A percentile compares a stretch with the other conserved stretches of the same genome.
Conservation (phyloP, 768 basidiomycete species). For the Termitomyces sp. region DNA sequence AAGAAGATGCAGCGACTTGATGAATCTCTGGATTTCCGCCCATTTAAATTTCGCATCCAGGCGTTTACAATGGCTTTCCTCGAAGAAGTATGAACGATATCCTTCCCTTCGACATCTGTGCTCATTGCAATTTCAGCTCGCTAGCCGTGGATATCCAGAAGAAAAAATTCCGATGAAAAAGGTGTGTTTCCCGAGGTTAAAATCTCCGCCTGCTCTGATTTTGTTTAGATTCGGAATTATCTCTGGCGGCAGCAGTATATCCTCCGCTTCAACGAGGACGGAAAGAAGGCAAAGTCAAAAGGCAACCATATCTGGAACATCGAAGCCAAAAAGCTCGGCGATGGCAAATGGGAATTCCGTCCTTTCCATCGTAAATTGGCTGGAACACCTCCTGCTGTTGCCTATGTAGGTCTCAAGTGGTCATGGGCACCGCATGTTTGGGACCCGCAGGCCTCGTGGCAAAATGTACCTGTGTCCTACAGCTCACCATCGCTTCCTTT, state of each 20-base stretch:
- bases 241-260: conserved; percentile 95
- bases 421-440: conserved; percentile 91
- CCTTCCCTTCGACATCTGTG: background rate
- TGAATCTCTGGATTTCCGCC: conserved; percentile 94
- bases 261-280: conserved; percentile 96
- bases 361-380: conserved; percentile 87
- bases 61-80: conserved; percentile 96
- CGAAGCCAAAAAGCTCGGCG: conserved; percentile 80
- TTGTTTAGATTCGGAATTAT: conserved; percentile 79
- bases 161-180: conserved; percentile 98
- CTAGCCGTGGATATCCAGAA: conserved; percentile 82
- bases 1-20: conserved; percentile 98
- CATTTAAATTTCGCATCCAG: conserved; percentile 98
- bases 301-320: conserved; percentile 99
- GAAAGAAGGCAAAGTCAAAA: conserved; percentile 98
- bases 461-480: conserved; percentile 76
- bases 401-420: conserved; percentile 80
- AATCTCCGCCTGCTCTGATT: conserved; percentile 2
- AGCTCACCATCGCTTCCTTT: conserved; percentile 76
- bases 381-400: conserved; percentile 76
- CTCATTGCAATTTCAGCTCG: conserved; percentile 48
- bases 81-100: conserved; percentile 67
- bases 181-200: conserved; percentile 38
- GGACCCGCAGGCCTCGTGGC: conserved; percentile 91
- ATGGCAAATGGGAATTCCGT: conserved; percentile 82